Evolutionary conservation across 2,329 filamentous ascomycete species (phyloP).

Genomic region (Didymella exigua): DNA sequence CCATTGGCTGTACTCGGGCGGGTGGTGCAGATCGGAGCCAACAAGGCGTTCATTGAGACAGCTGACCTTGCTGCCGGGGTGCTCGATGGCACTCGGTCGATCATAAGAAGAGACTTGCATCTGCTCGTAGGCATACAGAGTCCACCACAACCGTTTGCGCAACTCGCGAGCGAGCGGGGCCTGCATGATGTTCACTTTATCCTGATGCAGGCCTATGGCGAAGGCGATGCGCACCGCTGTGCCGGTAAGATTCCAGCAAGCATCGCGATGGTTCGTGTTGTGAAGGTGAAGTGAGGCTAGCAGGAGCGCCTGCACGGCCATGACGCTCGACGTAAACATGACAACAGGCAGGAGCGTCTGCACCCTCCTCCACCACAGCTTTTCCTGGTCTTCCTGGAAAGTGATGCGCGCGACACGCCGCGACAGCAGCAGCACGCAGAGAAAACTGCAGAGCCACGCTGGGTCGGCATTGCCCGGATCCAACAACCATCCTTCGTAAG

Average conservation of each 20-base stretch:
- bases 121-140: conserved; percentile 56
- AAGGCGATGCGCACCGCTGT: conserved; percentile 53
- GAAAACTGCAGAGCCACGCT: conserved; percentile 51
- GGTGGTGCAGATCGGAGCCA: conserved; percentile 37
- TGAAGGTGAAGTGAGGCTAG: conserved; percentile 53
- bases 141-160: conserved; percentile 61
- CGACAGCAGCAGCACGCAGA: conserved; percentile 51
- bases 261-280: conserved; percentile 54
- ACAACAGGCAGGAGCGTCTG: conserved; percentile 51
- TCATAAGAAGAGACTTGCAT: conserved; percentile 54
- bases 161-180: conserved; percentile 51
- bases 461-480: conserved; percentile 44
- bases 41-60: conserved; percentile 48
- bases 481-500: conserved; percentile 46
- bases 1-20: conserved; percentile 49
- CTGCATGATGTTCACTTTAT: conserved; percentile 44
- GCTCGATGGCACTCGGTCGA: conserved; percentile 53
- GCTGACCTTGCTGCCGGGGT: conserved; percentile 42
- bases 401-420: conserved; percentile 43
- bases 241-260: conserved; percentile 53
- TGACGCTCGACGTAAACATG: conserved; percentile 52
- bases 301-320: conserved; percentile 51
- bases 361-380: conserved; percentile 51
- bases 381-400: conserved; percentile 48
- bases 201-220: conserved; percentile 53